Evolutionary conservation across 78 protist species (phyloP), one percentile per base, ranked within the genome.

Genomic region (Pigoraptor vietnamica): DNA sequence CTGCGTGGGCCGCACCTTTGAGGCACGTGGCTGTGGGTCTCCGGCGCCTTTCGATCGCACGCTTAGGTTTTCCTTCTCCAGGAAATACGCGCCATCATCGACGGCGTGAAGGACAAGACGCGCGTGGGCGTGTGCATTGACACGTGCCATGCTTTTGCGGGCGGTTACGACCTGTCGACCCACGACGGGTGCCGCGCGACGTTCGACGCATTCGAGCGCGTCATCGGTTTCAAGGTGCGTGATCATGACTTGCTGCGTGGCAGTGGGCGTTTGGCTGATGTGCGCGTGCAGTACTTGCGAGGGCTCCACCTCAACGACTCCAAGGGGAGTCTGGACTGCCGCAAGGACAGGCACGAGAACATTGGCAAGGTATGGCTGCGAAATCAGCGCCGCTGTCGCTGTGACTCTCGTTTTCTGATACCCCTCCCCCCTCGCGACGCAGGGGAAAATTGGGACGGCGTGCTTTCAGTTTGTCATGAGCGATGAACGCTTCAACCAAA

Each of bases 101-200:
- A 32, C 23, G 39, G 33, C 24, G 93, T 94, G 32, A 81, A 87
- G 9, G 92, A 95, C 56, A 93, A 95, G 39, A 19, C 83, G 0
- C 40, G 97, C 19, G 94, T 95, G 24, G 97, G 97, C 34, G 95
- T 95, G 37, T 95, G 97, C 90, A 25, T 95, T 32, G 97, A 95
- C 89, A 95, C 97, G 39, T 95, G 97, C 89, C 97, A 95, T 38
- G 39, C 91, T 55, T 95, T 90, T 94, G 95, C 94, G 29, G 96
- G 94, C 23, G 97, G 97, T 19, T 93, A 91, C 90, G 95, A 95
- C n/a, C 25, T 95, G 0, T 23, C 37, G 6, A 90, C 95, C 1
- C 35, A 33, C 10, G 48, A 33, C 23, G 67, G 83, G 24, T 95
- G 2, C 86, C 37, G 9, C 48, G 56, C 23, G 37, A 24, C 67